Percentiles rank a stretch among this genome's conserved stretches.
Conservation (phyloP, 257 asterid genomes). For the Dorcoceras hygrometricum region DNA sequence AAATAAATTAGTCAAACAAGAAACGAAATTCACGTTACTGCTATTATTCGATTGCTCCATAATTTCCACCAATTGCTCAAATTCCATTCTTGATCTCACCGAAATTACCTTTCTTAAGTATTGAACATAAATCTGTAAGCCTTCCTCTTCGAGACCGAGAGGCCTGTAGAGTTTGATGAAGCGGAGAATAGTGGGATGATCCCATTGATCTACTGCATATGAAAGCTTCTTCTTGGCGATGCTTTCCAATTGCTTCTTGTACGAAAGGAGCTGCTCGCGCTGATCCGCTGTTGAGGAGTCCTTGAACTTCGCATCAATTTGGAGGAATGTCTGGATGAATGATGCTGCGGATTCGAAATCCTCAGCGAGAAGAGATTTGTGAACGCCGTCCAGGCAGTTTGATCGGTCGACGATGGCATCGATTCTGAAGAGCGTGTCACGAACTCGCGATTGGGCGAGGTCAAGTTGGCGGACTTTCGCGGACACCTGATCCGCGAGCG, state of each 20-base stretch:
- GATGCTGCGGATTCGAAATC: constrained; percentile 85
- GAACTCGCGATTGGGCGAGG: constrained; percentile 81
- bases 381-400: constrained; percentile 76
- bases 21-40: constrained; percentile 54
- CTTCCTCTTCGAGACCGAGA: constrained; percentile 85
- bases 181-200: constrained; percentile 68
- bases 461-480: constrained; percentile 86
- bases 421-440: constrained; percentile 70
- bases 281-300: constrained; percentile 74
- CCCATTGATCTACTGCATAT: constrained; percentile 75
- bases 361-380: constrained; percentile 62
- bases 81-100: constrained; percentile 64
- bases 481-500: constrained; percentile 77
- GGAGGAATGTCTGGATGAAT: constrained; percentile 66
- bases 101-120: constrained; percentile 73
- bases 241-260: constrained; percentile 79
- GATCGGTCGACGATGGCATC: constrained; percentile 77
- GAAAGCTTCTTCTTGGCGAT: constrained; percentile 57
- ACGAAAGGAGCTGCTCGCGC: constrained; percentile 75
- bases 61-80: constrained; percentile 65
- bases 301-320: constrained; percentile 69
- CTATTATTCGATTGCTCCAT: constrained; percentile 40
- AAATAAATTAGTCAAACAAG: constrained; percentile 78
- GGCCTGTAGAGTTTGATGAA: constrained; percentile 75
- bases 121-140: constrained; percentile 65